Conservation (phyloP, 257 asterid species). For the Solanum stenotomum region DNA sequence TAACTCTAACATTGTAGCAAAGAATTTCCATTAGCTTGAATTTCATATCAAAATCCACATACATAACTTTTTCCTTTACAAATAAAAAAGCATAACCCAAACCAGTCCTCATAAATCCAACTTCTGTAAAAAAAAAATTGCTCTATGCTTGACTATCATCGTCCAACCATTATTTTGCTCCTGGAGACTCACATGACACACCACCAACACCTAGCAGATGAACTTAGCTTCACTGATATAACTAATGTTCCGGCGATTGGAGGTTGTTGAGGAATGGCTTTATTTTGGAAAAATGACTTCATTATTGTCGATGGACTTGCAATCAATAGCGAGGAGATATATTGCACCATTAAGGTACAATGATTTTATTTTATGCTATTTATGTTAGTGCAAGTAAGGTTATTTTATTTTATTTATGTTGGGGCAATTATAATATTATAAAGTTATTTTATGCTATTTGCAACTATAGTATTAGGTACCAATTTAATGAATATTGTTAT, state of each 20-base stretch:
- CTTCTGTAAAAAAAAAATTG: neutral
- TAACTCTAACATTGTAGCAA: neutral
- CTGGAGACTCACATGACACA: neutral
- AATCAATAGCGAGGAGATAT: neutral
- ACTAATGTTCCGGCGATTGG: neutral
- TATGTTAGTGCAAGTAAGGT: neutral
- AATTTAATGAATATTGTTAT: neutral
- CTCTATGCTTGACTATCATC: neutral
- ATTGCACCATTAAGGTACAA: neutral
- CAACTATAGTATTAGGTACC: neutral
- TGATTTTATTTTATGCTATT: too few relatives aligned
- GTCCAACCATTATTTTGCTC: neutral
- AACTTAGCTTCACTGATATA: neutral
- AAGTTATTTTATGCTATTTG: neutral
- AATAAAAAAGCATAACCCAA: neutral
- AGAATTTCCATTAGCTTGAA: neutral
- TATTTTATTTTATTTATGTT: neutral
- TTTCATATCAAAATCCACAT: neutral
- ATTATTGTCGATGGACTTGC: neutral
- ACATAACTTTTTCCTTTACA: too few relatives aligned
- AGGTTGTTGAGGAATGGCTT: neutral
- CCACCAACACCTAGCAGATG: neutral
- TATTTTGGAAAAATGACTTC: neutral
- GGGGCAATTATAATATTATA: neutral
- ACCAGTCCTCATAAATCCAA: neutral